These are phyloP conservation scores for Cinnamomum micranthum DNA, from an alignment of 164 flowering plant species.

Conservation along the genomic window DNA sequence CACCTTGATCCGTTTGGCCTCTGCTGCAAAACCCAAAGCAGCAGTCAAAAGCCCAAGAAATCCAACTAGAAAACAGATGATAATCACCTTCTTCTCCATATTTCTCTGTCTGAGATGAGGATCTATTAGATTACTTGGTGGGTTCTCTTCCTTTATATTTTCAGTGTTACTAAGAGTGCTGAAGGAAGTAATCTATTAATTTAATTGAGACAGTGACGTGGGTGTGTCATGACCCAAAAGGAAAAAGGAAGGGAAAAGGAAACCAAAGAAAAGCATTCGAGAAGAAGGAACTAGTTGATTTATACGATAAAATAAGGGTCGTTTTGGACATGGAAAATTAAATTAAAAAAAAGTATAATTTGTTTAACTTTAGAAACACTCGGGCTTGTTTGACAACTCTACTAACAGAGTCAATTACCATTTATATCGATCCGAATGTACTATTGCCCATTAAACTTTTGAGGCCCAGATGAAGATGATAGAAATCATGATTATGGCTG, in stretches of 20 bases:
- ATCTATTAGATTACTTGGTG: neutral
- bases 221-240: neutral
- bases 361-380: too few relatives aligned
- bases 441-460: too few relatives aligned
- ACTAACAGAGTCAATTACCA: too few relatives aligned
- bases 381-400: too few relatives aligned
- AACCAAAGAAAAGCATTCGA: neutral
- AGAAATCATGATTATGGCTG: too few relatives aligned
- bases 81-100: constrained; percentile 55
- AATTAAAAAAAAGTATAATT: too few relatives aligned
- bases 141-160: neutral
- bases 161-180: neutral
- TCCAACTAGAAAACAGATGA: constrained; percentile 51
- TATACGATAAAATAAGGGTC: too few relatives aligned
- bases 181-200: too few relatives aligned
- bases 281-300: too few relatives aligned
- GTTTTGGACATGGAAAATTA: too few relatives aligned
- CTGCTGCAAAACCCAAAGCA: constrained; percentile 76
- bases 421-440: too few relatives aligned
- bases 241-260: neutral
- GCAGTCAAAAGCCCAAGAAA: constrained; percentile 64
- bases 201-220: neutral
- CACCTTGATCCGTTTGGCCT: constrained; percentile 75
- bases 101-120: neutral
- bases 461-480: too few relatives aligned